Evolutionary conservation across 148 eudicot species (phyloP), one percentile per base, ranked within the genome.

Genomic region (Rhododendron molle): DNA sequence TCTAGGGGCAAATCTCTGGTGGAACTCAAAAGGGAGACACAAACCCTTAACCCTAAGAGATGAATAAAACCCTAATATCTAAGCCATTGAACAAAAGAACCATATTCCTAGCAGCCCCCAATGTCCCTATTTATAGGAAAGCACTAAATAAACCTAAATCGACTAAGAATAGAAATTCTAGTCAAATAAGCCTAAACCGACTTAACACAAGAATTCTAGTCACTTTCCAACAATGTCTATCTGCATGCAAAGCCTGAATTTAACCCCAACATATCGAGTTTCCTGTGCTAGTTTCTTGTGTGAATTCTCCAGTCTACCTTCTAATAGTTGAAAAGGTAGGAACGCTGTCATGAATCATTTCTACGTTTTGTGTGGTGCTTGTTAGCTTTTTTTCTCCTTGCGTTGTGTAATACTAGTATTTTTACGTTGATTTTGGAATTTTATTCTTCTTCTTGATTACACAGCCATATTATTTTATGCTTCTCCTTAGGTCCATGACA

Each of bases 381-480:
- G 38, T 71, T 40, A 15, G 15, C 56, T 30, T 73, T 49, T 40
- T 21, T 72, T 49, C 14, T 15, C 3, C 49, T 83, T 73, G 58
- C 67, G 73, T 50, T 5, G 21, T 30, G 34, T 4, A 47, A 16
- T 20, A 54, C 60, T 54, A 30, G 30, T 49, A 49, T 34, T 21
- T 83, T 20, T 13, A 49, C 34, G 34, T 83, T 50, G 67, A 83
- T 8, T 44, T 21, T 83, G 28, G 56, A 83, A 81, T 10, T 82
- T 46, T 76, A 4, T 34, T 30, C 34, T 82, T 83, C 16, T 72
- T 46, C 54, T 40, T 28, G 76, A 28, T 71, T 28, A 44, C 5
- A 21, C 13, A 3, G 72, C 43, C n/a, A 72, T 44, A 72, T 81
- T 30, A 40, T 16, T 67, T 67, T 16, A 32, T 46, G 26, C 47